Base-by-base conservation (phyloP, 2,329 filamentous ascomycete genomes). In the Dactylellina parvicollis region DNA sequence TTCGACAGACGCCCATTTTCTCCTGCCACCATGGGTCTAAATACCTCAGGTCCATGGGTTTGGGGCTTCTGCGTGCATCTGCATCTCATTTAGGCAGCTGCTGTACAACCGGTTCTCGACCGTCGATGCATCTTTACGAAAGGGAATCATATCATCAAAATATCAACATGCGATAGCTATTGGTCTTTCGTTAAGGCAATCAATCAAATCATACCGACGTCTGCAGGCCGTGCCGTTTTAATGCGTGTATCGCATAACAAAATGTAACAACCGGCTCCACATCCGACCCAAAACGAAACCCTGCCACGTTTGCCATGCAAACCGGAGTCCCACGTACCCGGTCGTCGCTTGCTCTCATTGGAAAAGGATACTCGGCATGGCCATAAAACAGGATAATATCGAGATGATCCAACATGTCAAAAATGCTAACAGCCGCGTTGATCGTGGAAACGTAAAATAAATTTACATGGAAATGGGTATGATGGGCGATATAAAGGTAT, bases 11-110 rank as follows among this genome's bases (percentile, higher is more conserved):
- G 3, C n/a, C n/a, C 34, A 3, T 42, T 22, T 42, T 42, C 20
- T 28, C 32, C 2, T 26, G n/a, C 32, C 24, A 16, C 40, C 20
- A 54, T 56, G 22, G 52, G 52, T 36, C 3, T n/a, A 54, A 54
- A 54, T 54, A 54, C 49, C 49, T 18, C 49, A 54, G 18, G 7
- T n/a, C 28, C n/a, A 24, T 18, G 30, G 49, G 49, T 50, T 16
- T 50, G 36, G 12, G 44, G n/a, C 4, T 18, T 30, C 20, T 49
- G 10, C 24, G 10, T 49, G 22, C 46, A 32, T 50, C 26, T 18
- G 24, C 7, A 28, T 50, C 47, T 50, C 12, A 10, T 32, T 34
- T 50, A 34, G 47, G 47, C 47, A 50, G 22, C 28, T 50, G 26
- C 22, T 28, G 18, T 24, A 24, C 20, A 50, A 32, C n/a, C n/a